A percentile compares a stretch with the other conserved stretches of the same genome.
These are phyloP conservation scores for Cardamine chenopodiifolia DNA, from an alignment of 345 rosid species.

Conservation along the genomic window DNA sequence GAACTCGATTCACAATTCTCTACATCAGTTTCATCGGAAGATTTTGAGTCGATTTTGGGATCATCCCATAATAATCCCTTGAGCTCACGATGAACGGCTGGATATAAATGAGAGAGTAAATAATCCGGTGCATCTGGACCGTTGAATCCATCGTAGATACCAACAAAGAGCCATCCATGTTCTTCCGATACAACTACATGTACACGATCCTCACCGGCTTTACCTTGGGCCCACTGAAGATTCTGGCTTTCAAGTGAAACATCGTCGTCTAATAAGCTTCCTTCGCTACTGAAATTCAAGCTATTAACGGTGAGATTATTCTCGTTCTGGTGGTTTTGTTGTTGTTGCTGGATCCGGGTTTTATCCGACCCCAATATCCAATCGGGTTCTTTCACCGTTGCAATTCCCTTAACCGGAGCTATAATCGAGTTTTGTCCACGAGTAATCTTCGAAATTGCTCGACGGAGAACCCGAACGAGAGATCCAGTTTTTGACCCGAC, in stretches of 20 bases:
- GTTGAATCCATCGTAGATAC: conserved; percentile 96
- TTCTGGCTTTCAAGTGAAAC: conserved; percentile 71
- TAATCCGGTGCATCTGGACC: conserved; percentile 98
- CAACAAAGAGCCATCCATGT: conserved; percentile 91
- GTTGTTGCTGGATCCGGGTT: conserved; percentile 38
- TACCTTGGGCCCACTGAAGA: conserved; percentile 98
- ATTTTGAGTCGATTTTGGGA: conserved; percentile 43
- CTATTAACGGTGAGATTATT: conserved; percentile 60
- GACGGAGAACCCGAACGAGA: conserved; percentile 63
- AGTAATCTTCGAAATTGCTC: conserved; percentile 68
- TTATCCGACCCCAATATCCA: conserved; percentile 68
- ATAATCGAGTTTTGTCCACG: conserved; percentile 82
- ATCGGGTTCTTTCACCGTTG: conserved; percentile 63
- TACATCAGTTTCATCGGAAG: not conserved
- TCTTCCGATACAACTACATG: conserved; percentile 98
- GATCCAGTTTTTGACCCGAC: conserved; percentile 59
- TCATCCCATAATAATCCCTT: conserved; percentile 93
- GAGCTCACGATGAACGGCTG: conserved; percentile 75
- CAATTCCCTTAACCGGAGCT: conserved; percentile 63
- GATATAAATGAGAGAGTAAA: conserved; percentile 70
- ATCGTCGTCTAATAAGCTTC: conserved; percentile 66
- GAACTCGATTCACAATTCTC: conserved; percentile 26
- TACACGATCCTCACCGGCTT: conserved; percentile 99
- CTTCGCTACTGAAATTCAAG: conserved; percentile 61
- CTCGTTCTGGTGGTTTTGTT: conserved; percentile 51